Conservation (phyloP, 805 yeast species). For the Yamadazyma tumulicola region DNA sequence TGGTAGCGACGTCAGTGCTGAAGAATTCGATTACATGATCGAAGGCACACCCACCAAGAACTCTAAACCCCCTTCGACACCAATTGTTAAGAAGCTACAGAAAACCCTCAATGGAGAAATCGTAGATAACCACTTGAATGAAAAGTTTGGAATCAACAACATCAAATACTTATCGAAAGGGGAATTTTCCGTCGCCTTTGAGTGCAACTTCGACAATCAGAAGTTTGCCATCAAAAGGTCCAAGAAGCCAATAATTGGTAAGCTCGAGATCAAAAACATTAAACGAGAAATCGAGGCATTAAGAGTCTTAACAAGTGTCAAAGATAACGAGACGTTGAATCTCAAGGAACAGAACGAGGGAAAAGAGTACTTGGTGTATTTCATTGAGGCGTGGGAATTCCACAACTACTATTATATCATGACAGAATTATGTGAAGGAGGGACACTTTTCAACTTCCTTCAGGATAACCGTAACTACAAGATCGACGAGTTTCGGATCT, state of each 20-base stretch:
- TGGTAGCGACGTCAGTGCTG: neutral
- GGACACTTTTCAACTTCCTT: constrained; percentile 78
- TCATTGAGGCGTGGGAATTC: constrained; percentile 83
- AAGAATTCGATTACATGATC: constrained; percentile 17
- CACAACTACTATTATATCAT: constrained; percentile 76
- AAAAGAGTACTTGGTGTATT: constrained; percentile 71
- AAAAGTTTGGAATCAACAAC: constrained; percentile 50
- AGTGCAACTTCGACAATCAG: constrained; percentile 63
- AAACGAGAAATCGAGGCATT: constrained; percentile 77
- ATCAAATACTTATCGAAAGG: constrained; percentile 78
- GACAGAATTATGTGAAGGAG: constrained; percentile 95
- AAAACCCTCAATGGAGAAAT: constrained; percentile 3
- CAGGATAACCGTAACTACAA: constrained; percentile 70
- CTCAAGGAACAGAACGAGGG: constrained; percentile 52
- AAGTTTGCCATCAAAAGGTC: constrained; percentile 88
- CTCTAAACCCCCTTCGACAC: constrained; percentile 16
- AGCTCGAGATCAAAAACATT: constrained; percentile 56
- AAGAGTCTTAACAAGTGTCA: constrained; percentile 37
- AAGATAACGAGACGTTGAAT: constrained; percentile 30
- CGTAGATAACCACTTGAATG: constrained; percentile 43
- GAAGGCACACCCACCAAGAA: constrained; percentile 30
- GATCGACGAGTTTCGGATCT: constrained; percentile 93
- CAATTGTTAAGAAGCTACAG: constrained; percentile 8
- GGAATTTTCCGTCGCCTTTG: constrained; percentile 85
- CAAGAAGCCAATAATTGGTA: constrained; percentile 53